Conservation (phyloP, 2,329 filamentous ascomycete species). For the Graphiopsis chlorocephala region DNA sequence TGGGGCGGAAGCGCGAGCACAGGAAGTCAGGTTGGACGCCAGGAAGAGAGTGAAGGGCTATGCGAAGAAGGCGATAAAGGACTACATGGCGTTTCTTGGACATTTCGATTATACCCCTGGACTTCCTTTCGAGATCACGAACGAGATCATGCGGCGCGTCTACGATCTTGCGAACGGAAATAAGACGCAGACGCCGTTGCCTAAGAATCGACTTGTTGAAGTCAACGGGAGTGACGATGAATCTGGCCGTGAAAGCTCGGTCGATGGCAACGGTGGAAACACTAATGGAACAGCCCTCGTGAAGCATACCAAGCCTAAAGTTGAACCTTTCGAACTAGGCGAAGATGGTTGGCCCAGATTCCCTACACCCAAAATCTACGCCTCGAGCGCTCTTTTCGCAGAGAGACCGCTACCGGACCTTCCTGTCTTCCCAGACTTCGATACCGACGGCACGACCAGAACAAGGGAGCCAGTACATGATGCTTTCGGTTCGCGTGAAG, state of each 20-base stretch:
- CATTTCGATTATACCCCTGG: constrained; percentile 77
- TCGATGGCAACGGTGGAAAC: constrained; percentile 23
- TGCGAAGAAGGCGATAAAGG: constrained; percentile 72
- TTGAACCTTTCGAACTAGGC: constrained; percentile 31
- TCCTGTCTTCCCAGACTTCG: constrained; percentile 61
- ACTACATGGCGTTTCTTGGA: constrained; percentile 70
- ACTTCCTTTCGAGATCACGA: constrained; percentile 58
- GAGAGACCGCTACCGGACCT: constrained; percentile 64
- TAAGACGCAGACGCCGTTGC: constrained; percentile 31
- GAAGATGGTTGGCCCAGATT: constrained; percentile 46
- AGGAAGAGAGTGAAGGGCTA: constrained; percentile 69
- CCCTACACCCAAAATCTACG: constrained; percentile 51
- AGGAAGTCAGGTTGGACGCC: constrained; percentile 53
- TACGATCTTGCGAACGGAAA: constrained; percentile 53
- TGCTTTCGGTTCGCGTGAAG: constrained; percentile 52
- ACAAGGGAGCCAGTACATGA: constrained; percentile 29
- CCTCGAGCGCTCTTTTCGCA: constrained; percentile 66
- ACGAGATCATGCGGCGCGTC: constrained; percentile 57
- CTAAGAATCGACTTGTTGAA: constrained; percentile 32
- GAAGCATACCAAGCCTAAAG: constrained; percentile 37
- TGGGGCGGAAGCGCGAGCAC: constrained; percentile 48
- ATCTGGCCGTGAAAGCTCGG: constrained; percentile 16
- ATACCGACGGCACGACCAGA: constrained; percentile 19
- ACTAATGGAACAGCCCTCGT: constrained; percentile 40
- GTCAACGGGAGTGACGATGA: constrained; percentile 25